phyloP scores from a whole-genome alignment of 2,329 filamentous ascomycete genomes.

The Cladosporium colombiae region DNA sequence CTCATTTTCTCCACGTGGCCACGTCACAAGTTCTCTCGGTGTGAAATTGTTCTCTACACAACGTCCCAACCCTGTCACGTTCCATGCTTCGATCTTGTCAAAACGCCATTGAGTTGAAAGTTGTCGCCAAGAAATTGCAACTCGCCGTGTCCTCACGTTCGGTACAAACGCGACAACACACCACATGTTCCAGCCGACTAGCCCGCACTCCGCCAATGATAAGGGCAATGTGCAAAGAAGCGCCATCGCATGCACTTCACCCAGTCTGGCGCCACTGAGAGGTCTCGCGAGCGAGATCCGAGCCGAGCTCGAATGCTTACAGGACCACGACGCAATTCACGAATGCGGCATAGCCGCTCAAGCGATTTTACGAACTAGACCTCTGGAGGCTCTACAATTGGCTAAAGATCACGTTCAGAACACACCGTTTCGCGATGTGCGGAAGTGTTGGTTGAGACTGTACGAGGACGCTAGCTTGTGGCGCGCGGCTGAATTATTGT shows the following conservation, averaged over 20 bases:
- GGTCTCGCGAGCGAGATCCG: slow-evolving; percentile 9
- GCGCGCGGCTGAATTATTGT: slow-evolving; percentile 49
- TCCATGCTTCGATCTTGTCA: too few species aligned
- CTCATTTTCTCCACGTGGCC: too few species aligned
- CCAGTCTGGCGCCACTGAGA: not conserved
- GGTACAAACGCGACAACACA: not conserved
- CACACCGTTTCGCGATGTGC: slow-evolving; percentile 67
- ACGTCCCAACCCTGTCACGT: too few species aligned
- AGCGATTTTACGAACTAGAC: slow-evolving; percentile 38
- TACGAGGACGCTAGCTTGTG: slow-evolving; percentile 72
- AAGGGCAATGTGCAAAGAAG: not conserved
- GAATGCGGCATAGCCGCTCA: slow-evolving; percentile 46
- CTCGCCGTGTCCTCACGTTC: not conserved
- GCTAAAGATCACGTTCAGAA: slow-evolving; percentile 69
- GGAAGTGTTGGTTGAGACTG: slow-evolving; percentile 66
- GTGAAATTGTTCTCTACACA: too few species aligned
- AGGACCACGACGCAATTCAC: slow-evolving; percentile 36
- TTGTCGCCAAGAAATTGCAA: not conserved
- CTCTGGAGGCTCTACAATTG: slow-evolving; percentile 58
- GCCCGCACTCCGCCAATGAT: not conserved
- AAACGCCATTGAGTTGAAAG: not conserved
- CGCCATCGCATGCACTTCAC: not conserved
- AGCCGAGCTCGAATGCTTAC: not conserved
- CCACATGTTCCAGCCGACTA: not conserved
- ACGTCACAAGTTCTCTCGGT: too few species aligned